A percentile compares a stretch with the other conserved stretches of the same genome.
Evolutionary conservation across 2,329 filamentous ascomycete genomes (phyloP).

Genomic region (Lachnellula cervina): DNA sequence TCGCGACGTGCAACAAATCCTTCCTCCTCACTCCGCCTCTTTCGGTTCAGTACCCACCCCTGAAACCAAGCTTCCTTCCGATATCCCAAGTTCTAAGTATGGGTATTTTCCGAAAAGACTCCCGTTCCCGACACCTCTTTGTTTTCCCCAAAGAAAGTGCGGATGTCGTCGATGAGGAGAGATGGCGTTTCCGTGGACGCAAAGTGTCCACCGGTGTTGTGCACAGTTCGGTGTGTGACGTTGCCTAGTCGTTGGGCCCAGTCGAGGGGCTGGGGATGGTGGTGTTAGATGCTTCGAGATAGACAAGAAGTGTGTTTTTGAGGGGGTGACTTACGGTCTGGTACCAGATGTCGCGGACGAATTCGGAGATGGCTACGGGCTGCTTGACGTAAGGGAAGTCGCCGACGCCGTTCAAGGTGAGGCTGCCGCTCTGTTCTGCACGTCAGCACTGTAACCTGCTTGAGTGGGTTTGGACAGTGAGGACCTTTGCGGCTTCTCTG

Average conservation of each 20-base stretch:
- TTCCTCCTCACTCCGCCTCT: too few relatives aligned
- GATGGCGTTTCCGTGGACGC: neutral
- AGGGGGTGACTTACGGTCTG: neutral
- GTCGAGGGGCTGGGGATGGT: neutral
- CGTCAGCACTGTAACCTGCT: neutral
- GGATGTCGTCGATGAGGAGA: neutral
- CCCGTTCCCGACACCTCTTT: neutral
- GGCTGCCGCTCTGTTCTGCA: neutral
- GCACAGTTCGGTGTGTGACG: neutral
- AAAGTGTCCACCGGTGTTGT: neutral
- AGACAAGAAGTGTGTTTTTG: neutral
- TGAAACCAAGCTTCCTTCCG: too few relatives aligned
- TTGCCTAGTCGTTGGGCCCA: neutral
- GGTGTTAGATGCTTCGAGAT: neutral
- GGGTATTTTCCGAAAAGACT: neutral
- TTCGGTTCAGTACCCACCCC: too few relatives aligned
- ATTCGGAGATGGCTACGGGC: conserved; percentile 5
- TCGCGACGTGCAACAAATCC: too few relatives aligned
- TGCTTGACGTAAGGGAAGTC: conserved; percentile 5
- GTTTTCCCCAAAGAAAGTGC: neutral
- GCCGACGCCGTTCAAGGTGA: neutral
- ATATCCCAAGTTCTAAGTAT: neutral
- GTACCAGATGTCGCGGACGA: neutral
- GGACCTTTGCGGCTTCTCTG: conserved; percentile 10
- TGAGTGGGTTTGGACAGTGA: neutral